Evolutionary conservation across 176 grass and related monocot genomes (phyloP).

Genomic region (Themeda triandra): DNA sequence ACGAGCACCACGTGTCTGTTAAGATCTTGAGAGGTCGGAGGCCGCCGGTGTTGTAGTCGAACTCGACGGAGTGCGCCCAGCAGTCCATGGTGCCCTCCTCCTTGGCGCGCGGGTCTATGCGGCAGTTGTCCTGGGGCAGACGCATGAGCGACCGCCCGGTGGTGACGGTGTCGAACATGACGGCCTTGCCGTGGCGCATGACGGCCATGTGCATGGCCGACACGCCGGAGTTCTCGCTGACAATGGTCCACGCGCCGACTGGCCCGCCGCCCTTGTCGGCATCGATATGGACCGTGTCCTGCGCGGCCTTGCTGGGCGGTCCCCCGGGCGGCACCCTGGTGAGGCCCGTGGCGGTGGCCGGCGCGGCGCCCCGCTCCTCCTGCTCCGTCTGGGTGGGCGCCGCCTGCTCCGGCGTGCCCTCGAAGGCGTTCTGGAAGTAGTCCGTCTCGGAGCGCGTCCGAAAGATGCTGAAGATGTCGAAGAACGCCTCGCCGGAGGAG

Average conservation of each 20-base stretch:
- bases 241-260: conserved; percentile 40
- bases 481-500: conserved; percentile 30
- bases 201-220: conserved; percentile 68
- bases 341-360: conserved; percentile 34
- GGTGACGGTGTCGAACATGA: conserved; percentile 65
- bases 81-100: conserved; percentile 35
- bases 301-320: conserved; percentile 23
- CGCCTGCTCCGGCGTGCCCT: neutral
- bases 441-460: conserved; percentile 3
- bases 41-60: conserved; percentile 42
- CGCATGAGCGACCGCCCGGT: conserved; percentile 36
- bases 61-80: conserved; percentile 59
- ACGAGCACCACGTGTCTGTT: conserved; percentile 67
- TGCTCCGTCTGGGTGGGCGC: conserved; percentile 14
- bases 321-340: conserved; percentile 19
- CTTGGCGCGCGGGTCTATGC: conserved; percentile 34
- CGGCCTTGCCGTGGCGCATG: conserved; percentile 47
- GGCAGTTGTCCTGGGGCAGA: conserved; percentile 48
- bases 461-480: conserved; percentile 45
- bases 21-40: conserved; percentile 55
- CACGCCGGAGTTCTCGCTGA: conserved; percentile 56
- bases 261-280: neutral
- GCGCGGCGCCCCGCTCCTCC: conserved; percentile 34
- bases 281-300: neutral
- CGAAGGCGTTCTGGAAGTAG: conserved; percentile 29